Conservation (phyloP, 192 early-diverging fungal species). For the Mortierella alpina region DNA sequence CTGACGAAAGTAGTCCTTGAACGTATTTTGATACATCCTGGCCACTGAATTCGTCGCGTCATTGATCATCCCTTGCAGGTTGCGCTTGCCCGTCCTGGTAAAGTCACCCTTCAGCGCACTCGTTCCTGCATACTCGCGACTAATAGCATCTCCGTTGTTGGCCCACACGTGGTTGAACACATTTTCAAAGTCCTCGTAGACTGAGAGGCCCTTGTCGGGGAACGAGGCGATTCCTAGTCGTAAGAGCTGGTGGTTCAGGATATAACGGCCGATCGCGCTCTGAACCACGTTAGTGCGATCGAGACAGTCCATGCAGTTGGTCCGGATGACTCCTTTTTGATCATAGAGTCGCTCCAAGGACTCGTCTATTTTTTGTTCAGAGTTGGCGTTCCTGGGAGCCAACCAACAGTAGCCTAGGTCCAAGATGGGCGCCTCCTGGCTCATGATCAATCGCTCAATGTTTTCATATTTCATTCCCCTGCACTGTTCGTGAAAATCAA, state of each 20-base stretch:
- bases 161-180: slow-evolving; percentile 82
- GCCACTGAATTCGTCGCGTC: slow-evolving; percentile 83
- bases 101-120: slow-evolving; percentile 84
- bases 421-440: slow-evolving; percentile 73
- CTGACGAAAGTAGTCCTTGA: slow-evolving; percentile 80
- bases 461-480: slow-evolving; percentile 93
- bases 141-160: slow-evolving; percentile 84
- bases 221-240: slow-evolving; percentile 74
- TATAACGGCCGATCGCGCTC: slow-evolving; percentile 71
- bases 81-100: slow-evolving; percentile 80
- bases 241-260: slow-evolving; percentile 75
- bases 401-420: slow-evolving; percentile 67
- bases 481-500: slow-evolving; percentile 95
- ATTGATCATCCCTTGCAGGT: slow-evolving; percentile 77
- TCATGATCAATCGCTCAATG: slow-evolving; percentile 79
- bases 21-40: slow-evolving; percentile 78
- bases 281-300: slow-evolving; percentile 95
- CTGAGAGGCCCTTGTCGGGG: slow-evolving; percentile 71
- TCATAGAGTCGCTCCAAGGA: slow-evolving; percentile 35
- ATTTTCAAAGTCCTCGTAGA: slow-evolving; percentile 72
- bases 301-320: slow-evolving; percentile 98
- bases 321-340: slow-evolving; percentile 58
- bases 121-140: slow-evolving; percentile 81
- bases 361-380: slow-evolving; percentile 5
- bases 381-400: slow-evolving; percentile 4